Base-by-base conservation (phyloP, 1,284 basidiomycete species). In the Cerioporus squamosus region DNA sequence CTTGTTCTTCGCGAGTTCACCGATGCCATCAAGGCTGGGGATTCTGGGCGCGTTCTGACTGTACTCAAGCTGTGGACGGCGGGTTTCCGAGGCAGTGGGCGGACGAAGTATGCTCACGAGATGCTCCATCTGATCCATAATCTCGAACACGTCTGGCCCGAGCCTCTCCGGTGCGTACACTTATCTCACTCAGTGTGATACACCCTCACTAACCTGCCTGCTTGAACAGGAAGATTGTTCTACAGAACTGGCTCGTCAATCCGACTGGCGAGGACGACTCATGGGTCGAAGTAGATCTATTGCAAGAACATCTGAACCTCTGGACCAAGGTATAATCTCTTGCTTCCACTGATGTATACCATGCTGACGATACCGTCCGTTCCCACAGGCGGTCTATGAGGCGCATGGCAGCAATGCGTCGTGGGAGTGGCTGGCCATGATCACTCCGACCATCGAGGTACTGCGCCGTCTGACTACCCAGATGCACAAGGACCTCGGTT, bases 101-200 rank as follows among this genome's bases (percentile, higher is more conserved):
- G 70, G 0, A 60, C 67, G 0, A 78, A 79, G 62, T 79, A 81
- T 56, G 77, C 77, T 0, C 64, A 77, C 26, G 26, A 78, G 62
- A 71, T 75, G 67, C 60, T 80, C 0, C 68, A 74, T 55, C 53
- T 79, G 1, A 68, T 79, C 0, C 77, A 81, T 54, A 75, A 78
- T 50, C 38, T 77, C 0, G 67, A 64, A 0, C 62, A 70, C 49
- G 74, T 79, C 0, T 79, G 77, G 78, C 74, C 73, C 2, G 54
- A 59, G 18, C 38, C 62, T 3, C 57, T 78, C 1, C 57, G 66
- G 76, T 77, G 59, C 15, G 60, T 59, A 26, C 8, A 26, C 3
- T 26, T 8, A 26, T 26, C 26, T 26, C 26, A 26, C n/a, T n/a
- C n/a, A n/a, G 6, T n/a, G 29, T 75, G 75, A 0, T 44, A 68